Evolutionary conservation across 768 basidiomycete genomes (phyloP).

Genomic region (Pulveroboletus sp.): DNA sequence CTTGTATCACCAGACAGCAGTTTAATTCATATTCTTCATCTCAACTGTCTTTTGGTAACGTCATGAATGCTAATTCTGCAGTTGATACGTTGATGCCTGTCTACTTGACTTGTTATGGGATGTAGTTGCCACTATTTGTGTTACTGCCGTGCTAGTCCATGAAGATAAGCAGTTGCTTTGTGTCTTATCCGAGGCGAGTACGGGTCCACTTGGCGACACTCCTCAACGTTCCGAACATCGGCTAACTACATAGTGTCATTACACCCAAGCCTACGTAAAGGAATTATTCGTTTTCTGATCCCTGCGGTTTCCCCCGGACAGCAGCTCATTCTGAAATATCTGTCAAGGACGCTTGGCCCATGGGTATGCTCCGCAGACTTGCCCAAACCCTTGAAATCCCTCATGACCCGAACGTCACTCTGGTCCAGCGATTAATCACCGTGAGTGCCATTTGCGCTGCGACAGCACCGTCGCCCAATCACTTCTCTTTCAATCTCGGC

Average conservation of each 20-base stretch:
- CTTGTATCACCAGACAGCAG: constrained; percentile 32
- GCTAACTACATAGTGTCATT: background rate
- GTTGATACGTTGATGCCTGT: background rate
- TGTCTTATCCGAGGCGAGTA: background rate
- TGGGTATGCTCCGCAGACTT: constrained; percentile 25
- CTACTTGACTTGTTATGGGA: background rate
- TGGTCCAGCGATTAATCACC: constrained; percentile 53
- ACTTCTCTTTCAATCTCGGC: constrained; percentile 13
- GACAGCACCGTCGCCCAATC: constrained; percentile 1
- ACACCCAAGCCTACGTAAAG: background rate
- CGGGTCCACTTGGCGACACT: background rate
- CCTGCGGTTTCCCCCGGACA: constrained; percentile 1
- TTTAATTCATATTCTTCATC: constrained; percentile 22
- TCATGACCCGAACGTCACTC: constrained; percentile 49
- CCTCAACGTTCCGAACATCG: background rate
- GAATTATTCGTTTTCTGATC: background rate
- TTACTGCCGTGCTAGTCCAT: background rate
- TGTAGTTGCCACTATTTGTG: background rate
- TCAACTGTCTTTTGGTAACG: constrained; percentile 1
- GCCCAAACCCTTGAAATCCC: constrained; percentile 43
- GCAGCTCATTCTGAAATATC: background rate
- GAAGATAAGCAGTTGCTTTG: background rate
- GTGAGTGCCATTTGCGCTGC: constrained; percentile 31
- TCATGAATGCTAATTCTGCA: constrained; percentile 7
- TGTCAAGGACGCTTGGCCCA: constrained; percentile 6